These are phyloP conservation scores for Hydnomerulius pinastri DNA, from an alignment of 768 basidiomycete species.

Conservation along the genomic window DNA sequence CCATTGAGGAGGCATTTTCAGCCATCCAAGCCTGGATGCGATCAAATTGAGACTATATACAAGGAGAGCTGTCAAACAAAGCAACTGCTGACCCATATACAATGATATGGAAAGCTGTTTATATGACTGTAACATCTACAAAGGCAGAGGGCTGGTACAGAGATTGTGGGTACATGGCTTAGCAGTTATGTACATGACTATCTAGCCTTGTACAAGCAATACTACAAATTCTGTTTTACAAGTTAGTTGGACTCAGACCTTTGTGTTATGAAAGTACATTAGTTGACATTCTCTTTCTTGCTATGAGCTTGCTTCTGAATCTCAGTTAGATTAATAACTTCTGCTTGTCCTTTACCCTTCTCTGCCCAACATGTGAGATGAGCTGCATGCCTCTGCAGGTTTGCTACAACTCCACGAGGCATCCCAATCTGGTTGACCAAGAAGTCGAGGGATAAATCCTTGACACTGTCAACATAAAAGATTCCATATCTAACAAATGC, in stretches of 20 bases:
- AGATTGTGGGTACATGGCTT: neutral
- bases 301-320: neutral
- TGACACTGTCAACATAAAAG: neutral
- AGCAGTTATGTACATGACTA: neutral
- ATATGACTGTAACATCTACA: neutral
- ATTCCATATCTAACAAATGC: neutral
- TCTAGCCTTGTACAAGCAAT: neutral
- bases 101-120: neutral
- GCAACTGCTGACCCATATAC: neutral
- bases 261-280: neutral
- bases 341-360: neutral
- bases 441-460: neutral
- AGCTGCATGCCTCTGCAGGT: neutral
- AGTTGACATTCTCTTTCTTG: neutral
- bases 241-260: neutral
- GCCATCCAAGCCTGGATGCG: conserved; percentile 30
- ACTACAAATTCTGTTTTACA: neutral
- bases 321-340: neutral
- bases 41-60: neutral
- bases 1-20: conserved; percentile 42
- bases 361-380: neutral
- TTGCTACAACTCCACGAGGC: neutral
- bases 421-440: neutral
- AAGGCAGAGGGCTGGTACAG: neutral
- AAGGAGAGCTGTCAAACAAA: neutral